Conservation (phyloP, 768 basidiomycete genomes). For the Suillus alpinus region DNA sequence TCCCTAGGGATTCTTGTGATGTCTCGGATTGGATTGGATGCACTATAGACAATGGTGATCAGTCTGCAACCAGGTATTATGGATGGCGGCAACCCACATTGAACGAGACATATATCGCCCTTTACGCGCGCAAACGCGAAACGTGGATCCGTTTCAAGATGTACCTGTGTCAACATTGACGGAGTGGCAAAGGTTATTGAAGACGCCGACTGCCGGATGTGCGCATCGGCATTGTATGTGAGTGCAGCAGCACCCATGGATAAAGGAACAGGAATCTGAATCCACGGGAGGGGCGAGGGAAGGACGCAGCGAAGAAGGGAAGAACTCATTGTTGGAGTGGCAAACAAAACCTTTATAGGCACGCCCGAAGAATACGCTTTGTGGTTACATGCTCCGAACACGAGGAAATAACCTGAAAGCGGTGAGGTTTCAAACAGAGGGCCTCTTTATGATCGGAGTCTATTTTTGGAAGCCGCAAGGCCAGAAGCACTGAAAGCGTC, state of each 20-base stretch:
- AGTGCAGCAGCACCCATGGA: background rate
- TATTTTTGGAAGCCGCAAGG: constrained; percentile 1
- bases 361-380: background rate
- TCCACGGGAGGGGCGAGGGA: background rate
- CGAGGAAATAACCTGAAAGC: constrained; percentile 5
- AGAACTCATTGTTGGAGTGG: background rate
- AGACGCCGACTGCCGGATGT: background rate
- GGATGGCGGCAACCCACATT: constrained; percentile 16
- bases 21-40: constrained; percentile 8
- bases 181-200: constrained; percentile 21
- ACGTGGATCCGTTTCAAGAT: constrained; percentile 16
- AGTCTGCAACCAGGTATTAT: background rate
- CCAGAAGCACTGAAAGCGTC: background rate
- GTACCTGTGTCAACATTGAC: constrained; percentile 14
- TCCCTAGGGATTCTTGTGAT: constrained; percentile 15
- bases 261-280: background rate
- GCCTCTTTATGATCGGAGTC: background rate
- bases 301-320: background rate
- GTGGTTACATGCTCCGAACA: constrained; percentile 8
- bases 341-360: constrained; percentile 2
- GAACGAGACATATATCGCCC: constrained; percentile 27
- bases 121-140: constrained; percentile 37
- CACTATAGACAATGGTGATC: background rate
- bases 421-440: constrained; percentile 4
- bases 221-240: background rate